Evolutionary conservation across 2,329 filamentous ascomycete genomes (phyloP).

Genomic region (Parascedosporium putredinis): DNA sequence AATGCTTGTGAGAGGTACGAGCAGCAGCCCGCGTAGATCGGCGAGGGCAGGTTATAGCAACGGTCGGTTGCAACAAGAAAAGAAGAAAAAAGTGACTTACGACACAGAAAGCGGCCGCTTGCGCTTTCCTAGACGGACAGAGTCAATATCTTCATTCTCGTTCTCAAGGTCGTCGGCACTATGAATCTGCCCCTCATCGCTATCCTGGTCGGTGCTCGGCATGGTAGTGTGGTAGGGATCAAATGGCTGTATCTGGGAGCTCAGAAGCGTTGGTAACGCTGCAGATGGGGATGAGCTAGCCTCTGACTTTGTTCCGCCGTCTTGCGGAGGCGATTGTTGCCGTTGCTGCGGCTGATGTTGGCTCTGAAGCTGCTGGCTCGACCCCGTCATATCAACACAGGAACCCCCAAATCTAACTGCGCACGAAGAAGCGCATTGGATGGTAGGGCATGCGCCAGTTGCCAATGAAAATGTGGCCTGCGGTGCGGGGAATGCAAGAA

Average conservation of each 20-base stretch:
- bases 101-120: conserved; percentile 52
- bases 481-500: conserved; percentile 3
- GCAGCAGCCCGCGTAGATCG: too few species aligned
- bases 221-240: background rate
- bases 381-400: conserved; percentile 3
- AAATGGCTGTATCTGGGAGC: background rate
- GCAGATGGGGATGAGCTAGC: background rate
- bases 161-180: conserved; percentile 33
- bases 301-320: conserved; percentile 2
- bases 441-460: background rate
- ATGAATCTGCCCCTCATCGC: conserved; percentile 34
- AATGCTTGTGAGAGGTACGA: background rate
- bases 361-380: conserved; percentile 2
- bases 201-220: conserved; percentile 26
- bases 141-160: conserved; percentile 34
- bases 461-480: background rate
- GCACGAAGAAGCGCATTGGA: conserved; percentile 1
- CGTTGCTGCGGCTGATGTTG: conserved; percentile 10
- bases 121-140: conserved; percentile 39
- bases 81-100: conserved; percentile 26
- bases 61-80: too few species aligned
- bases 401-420: background rate
- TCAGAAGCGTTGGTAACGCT: too few species aligned
- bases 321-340: background rate
- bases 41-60: too few species aligned